Conservation (phyloP, 2,329 filamentous ascomycete species). For the Paraphaeosphaeria sporulosa region DNA sequence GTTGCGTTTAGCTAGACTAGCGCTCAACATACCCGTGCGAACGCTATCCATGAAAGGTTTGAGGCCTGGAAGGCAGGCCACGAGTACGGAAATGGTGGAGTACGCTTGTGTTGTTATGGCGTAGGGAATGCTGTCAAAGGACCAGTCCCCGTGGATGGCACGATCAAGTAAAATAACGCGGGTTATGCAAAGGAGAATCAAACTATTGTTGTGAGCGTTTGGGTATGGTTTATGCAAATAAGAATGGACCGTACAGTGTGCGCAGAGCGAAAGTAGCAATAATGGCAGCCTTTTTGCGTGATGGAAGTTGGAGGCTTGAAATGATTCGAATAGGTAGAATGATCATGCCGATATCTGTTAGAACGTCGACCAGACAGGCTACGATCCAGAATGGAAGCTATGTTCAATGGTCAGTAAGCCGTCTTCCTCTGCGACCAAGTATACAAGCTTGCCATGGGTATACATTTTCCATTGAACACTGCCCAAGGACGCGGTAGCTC, state of each 20-base stretch:
- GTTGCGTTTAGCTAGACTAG: constrained; percentile 23
- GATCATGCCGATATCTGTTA: constrained; percentile 28
- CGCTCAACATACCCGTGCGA: constrained; percentile 15
- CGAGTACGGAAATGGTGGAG: constrained; percentile 29
- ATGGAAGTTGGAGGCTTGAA: constrained; percentile 25
- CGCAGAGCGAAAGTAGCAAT: constrained; percentile 31
- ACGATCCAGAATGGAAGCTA: constrained; percentile 33
- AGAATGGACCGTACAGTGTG: constrained; percentile 24
- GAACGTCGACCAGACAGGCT: constrained; percentile 27
- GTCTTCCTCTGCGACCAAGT: neutral
- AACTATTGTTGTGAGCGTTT: constrained; percentile 20
- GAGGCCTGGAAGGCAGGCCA: constrained; percentile 32
- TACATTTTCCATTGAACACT: constrained; percentile 31
- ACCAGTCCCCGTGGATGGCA: constrained; percentile 21
- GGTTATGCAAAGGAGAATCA: constrained; percentile 30
- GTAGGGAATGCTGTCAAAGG: constrained; percentile 33
- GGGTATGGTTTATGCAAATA: neutral
- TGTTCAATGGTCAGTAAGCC: neutral
- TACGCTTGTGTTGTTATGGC: constrained; percentile 32
- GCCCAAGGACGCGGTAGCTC: constrained; percentile 35
- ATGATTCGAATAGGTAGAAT: constrained; percentile 27
- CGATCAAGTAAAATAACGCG: constrained; percentile 30
- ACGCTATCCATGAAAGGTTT: constrained; percentile 26
- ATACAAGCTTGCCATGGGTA: constrained; percentile 27
- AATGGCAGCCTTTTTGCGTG: constrained; percentile 24